Base-by-base conservation (phyloP, 2,329 filamentous ascomycete species). In the Botryosphaeria agaves region DNA sequence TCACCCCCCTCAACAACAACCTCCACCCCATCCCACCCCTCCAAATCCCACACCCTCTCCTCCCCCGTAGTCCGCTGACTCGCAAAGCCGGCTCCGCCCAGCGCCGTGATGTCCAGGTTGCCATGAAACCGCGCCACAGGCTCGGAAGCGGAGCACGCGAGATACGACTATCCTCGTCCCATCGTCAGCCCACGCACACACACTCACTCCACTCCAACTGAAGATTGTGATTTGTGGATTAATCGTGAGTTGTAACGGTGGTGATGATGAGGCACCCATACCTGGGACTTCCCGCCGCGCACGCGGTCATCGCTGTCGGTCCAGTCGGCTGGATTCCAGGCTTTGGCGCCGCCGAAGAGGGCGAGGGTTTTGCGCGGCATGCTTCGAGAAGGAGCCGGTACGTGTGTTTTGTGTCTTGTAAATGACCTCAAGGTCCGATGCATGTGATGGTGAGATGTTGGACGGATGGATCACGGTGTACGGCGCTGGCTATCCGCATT, bases 31-130 rank as follows among this genome's bases (percentile, higher is more conserved):
- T 70, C 62, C 41, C 73, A 77, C 7, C 41, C 45, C 1, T 64
- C 66, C 5, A 89, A 53, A 42, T 89, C 66, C 66, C 76, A 78
- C 15, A 55, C 53, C 9, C 62, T 52, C 23, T 64, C 55, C 5
- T 72, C 68, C 23, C 52, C 52, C 3, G 61, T 63, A 4, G 76
- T 83, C 28, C 76, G 68, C 48, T 87, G 82, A 4, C 75, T 81
- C 7, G 81, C 81, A 46, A 91, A 89, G 4, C 82, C 82, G 1
- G 82, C 81, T 18, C 79, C 80, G 16, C 80, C 80, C 0, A 89
- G 69, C 0, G 78, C 72, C 31, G 64, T 65, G 38, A 76, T 82
- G 52, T 89, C 80, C 14, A 89, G 63, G 15, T 61, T 59, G 2
- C 82, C 81, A 38, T 69, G 55, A 54, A 85, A 84, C 6, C 48